Evolutionary conservation across 75 land plant genomes (phyloP).

Genomic region (Pinus tabuliformis): DNA sequence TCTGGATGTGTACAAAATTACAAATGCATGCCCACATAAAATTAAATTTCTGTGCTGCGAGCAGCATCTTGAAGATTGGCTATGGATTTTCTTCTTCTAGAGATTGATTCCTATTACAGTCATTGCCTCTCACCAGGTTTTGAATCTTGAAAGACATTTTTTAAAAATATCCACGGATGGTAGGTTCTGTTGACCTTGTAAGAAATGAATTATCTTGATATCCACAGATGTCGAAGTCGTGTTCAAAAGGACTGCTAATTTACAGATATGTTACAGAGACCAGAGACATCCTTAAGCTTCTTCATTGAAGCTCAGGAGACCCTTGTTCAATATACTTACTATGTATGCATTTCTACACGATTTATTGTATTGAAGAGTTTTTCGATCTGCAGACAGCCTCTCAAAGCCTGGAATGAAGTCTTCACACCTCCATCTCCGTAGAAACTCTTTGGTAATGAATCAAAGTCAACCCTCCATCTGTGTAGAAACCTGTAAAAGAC

Average conservation of each 20-base stretch:
- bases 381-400: no score
- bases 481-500: no score
- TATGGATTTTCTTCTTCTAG: not conserved
- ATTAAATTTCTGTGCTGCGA: not conserved
- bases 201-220: not conserved
- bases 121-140: not conserved
- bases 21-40: no score
- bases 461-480: no score
- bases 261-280: not conserved
- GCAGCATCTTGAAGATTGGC: not conserved
- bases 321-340: not conserved
- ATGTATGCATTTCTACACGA: no score
- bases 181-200: not conserved
- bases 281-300: no score
- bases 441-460: no score
- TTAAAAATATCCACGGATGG: not conserved
- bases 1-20: no score
- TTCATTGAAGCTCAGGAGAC: no score
- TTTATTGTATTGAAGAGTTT: no score
- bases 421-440: no score
- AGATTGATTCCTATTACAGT: not conserved
- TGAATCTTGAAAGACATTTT: not conserved
- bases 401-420: no score
- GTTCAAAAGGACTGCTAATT: not conserved
- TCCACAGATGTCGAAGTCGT: not conserved